Base-by-base conservation (phyloP, 1,284 basidiomycete genomes). In the Sutorius eximius region DNA sequence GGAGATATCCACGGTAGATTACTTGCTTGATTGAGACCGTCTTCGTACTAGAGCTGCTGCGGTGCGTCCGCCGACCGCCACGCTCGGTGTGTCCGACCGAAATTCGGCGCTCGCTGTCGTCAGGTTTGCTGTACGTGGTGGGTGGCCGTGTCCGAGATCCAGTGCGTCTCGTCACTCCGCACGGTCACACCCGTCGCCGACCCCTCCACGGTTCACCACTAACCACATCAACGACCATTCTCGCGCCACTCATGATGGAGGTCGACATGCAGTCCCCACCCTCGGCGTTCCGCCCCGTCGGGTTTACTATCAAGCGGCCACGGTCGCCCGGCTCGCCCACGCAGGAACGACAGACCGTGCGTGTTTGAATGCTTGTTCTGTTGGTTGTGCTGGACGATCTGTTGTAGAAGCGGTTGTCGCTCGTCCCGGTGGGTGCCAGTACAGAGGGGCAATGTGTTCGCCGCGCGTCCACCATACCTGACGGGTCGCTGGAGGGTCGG, bases 361-460 rank as follows among this genome's bases (percentile, higher is more conserved):
- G 79, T 69, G 22, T 15, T 13, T 16, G 29, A 15, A 11, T 3
- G 15, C 2, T 10, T 34, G 20, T 37, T 8, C 32, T 32, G 30
- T 42, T 60, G 2, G 60, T 24, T 10, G 20, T 13, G 13, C 12
- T 51, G 15, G 45, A 22, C 36, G 29, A 37, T 38, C 3, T 45
- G 18, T 9, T 56, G 36, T 38, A 86, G 85, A 86, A 86, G 80
- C 80, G 83, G n/a, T 71, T 72, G 27, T 73, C 75, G 5, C 68
- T 83, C 32, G 73, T 73, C 22, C 68, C 74, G 32, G 64, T 73
- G 24, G 24, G 24, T 27, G 5, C 24, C 3, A 62, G 65, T n/a
- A 12, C 13, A 20, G 67, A 62, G 36, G 57, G 59, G 53, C 50
- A 56, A 45, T 43, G 49, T 38, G 24, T 42, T 45, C 59, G 58